Evolutionary conservation across 2,329 filamentous ascomycete species (phyloP).

Genomic region (Fusarium longipes): DNA sequence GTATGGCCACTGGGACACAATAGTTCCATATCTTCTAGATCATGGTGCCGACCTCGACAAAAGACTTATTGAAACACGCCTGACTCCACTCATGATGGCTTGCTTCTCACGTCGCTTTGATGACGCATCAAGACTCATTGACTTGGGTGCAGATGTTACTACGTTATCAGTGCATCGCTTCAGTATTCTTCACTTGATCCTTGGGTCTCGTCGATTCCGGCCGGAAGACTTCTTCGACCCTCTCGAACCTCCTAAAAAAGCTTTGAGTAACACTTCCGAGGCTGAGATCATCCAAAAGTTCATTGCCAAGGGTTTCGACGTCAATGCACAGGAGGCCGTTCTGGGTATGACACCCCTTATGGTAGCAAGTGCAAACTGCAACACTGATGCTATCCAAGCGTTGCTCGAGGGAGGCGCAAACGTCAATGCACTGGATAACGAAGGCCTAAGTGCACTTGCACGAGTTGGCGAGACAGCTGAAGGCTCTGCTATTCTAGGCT

Average conservation of each 20-base stretch:
- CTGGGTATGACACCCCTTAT: slow-evolving; percentile 47
- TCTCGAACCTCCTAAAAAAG: slow-evolving; percentile 6
- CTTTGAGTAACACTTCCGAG: slow-evolving; percentile 32
- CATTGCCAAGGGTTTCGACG: slow-evolving; percentile 43
- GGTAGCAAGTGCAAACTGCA: slow-evolving; percentile 46
- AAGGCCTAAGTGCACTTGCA: slow-evolving; percentile 41
- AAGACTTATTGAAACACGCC: slow-evolving; percentile 43
- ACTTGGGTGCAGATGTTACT: slow-evolving; percentile 42
- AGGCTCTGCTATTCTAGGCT: slow-evolving; percentile 34
- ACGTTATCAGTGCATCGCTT: slow-evolving; percentile 42
- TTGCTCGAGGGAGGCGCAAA: slow-evolving; percentile 42
- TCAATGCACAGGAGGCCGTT: slow-evolving; percentile 42
- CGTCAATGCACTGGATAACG: slow-evolving; percentile 43
- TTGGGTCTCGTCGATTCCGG: slow-evolving; percentile 40
- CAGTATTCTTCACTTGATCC: slow-evolving; percentile 46
- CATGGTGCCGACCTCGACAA: slow-evolving; percentile 43
- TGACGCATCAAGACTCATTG: slow-evolving; percentile 43
- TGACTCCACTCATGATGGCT: slow-evolving; percentile 46
- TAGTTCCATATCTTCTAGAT: slow-evolving; percentile 44
- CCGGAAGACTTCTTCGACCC: slow-evolving; percentile 39
- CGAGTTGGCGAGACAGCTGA: slow-evolving; percentile 44
- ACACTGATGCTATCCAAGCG: slow-evolving; percentile 42
- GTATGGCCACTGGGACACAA: slow-evolving; percentile 44
- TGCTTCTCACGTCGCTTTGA: slow-evolving; percentile 46
- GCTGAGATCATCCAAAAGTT: slow-evolving; percentile 45